These are phyloP conservation scores for Hymenoscyphus linearis DNA, from an alignment of 2,329 filamentous ascomycete species.

Conservation along the genomic window DNA sequence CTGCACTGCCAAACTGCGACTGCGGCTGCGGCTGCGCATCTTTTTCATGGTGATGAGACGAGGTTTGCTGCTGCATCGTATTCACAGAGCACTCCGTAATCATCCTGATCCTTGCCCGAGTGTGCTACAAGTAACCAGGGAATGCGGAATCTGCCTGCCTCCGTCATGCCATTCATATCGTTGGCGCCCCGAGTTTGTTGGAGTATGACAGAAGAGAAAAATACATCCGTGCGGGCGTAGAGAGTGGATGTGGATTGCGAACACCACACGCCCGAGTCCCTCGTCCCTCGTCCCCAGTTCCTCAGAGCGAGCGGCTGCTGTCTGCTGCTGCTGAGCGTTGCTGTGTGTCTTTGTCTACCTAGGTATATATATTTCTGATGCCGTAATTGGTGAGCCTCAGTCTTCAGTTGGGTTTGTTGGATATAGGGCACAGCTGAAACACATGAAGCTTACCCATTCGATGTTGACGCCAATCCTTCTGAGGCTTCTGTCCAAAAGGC, in stretches of 20 bases:
- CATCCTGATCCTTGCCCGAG: neutral
- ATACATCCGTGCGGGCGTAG: neutral
- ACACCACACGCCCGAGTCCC: too few relatives aligned
- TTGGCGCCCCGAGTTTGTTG: neutral
- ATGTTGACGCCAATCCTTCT: neutral
- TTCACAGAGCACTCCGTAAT: neutral
- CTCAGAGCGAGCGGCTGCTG: neutral
- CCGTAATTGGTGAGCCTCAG: neutral
- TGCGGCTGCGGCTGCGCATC: neutral
- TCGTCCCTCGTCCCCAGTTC: too few relatives aligned
- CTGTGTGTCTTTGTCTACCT: neutral
- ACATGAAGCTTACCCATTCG: neutral
- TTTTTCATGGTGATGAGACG: neutral
- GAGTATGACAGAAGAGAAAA: neutral
- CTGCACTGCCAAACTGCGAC: neutral
- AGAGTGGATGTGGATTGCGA: neutral
- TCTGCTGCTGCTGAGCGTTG: neutral
- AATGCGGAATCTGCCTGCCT: neutral
- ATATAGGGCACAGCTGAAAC: neutral
- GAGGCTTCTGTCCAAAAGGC: neutral
- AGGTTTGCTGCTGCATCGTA: neutral
- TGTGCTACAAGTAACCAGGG: neutral
- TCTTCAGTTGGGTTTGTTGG: neutral
- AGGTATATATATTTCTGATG: neutral
- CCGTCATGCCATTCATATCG: neutral